Base-by-base conservation (phyloP, 176 grass and related monocot species). In the Zoysia japonica region DNA sequence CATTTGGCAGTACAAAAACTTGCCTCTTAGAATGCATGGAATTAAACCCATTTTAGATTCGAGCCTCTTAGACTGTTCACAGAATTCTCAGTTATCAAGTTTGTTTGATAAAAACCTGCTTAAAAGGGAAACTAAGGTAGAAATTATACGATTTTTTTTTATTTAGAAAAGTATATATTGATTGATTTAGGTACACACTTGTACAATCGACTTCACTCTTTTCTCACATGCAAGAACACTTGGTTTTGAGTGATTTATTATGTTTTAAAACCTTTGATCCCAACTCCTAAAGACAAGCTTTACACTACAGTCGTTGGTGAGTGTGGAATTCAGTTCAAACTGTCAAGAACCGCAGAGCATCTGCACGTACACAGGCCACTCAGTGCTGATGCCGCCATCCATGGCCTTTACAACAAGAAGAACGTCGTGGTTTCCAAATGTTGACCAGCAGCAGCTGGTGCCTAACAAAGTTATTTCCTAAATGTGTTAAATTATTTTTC, bases 381-480 rank as follows among this genome's bases (percentile, higher is more conserved):
- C 83, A 47, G 42, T 49, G 47, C 7, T 51, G 47, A 78, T 49
- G 74, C 74, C 66, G 49, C 12, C 61, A 48, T 68, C 78, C 71
- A 28, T 65, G 66, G 40, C 66, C 78, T 87, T 82, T 87, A 42
- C 40, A 65, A 38, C 48, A 70, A 82, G 81, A 48, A 68, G 76
- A 82, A 70, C 85, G 41, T 82, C 2, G n/a, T 47, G 61, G 79
- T 86, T 82, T 77, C 79, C 66, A 71, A 77, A 77, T 76, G 72
- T 40, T 54, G 78, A 70, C 78, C 65, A 65, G 72, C 85, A 82
- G 40, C 11, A 48, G 73, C 66, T 83, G 83, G 67, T 87, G 85
- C 74, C 19, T 44, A 28, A 16, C 74, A 87, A 71, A 78, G 67
- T 16, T 59, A 1, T 75, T 77, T 60, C 43, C 85, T 42, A 8